Evolutionary conservation across 176 grass and related monocot species (phyloP), one percentile per base, ranked within the genome.

Genomic region (Neostapfia colusana): DNA sequence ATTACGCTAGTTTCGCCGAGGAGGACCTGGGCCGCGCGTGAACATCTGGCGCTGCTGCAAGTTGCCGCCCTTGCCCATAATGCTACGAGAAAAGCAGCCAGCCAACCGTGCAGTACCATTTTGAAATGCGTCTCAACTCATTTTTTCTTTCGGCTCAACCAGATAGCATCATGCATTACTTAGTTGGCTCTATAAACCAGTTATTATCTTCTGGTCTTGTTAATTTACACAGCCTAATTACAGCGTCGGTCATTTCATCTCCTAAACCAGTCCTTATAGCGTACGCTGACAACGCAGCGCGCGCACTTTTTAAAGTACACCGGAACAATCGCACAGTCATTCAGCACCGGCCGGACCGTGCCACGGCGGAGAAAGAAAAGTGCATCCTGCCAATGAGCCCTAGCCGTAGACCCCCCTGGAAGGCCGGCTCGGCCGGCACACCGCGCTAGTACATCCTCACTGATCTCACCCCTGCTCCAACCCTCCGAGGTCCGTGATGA

Each of bases 21-120:
- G 17, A 72, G 68, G 17, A 12, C 43, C 55, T n/a, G 31, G 42
- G 54, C 27, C 26, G 27, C 1, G 50, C 50, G 72, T 50, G 64
- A 64, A 65, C 75, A 73, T 59, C 39, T 85, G 53, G 51, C 77
- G 56, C 31, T 26, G 40, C 40, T 15, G 60, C n/a, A n/a, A n/a
- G n/a, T n/a, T n/a, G n/a, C n/a, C n/a, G n/a, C n/a, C n/a, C n/a
- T n/a, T n/a, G 61, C 70, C 70, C 71, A 50, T n/a, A n/a, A n/a
- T 67, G 54, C 67, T 23, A 61, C 67, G 31, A 69, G 72, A 60
- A 46, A 39, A 68, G 5, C 72, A 56, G 35, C 40, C 35, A 10
- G 34, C 53, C 54, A 44, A 27, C 64, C 77, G 42, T 18, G 66
- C 67, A 77, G 28, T 46, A 72, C 37, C 46, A 74, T 67, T 82